These are phyloP conservation scores for Adansonia rubrostipa DNA, from an alignment of 441 rosid genomes.

Conservation along the genomic window DNA sequence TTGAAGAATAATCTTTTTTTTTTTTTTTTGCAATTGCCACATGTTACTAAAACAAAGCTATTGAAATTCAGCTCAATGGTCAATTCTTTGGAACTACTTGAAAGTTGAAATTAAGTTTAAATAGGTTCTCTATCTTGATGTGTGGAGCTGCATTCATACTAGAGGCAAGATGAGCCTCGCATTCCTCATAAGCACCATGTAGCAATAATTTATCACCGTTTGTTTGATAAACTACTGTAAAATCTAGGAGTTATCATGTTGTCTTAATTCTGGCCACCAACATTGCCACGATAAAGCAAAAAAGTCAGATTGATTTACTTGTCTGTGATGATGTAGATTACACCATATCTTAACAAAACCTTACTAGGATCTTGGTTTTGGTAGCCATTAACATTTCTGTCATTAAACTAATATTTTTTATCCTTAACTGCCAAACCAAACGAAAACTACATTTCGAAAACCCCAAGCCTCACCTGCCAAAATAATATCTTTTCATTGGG, in stretches of 20 bases:
- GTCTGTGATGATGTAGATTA: background rate
- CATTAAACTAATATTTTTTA: background rate
- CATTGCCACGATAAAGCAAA: conserved; percentile 23
- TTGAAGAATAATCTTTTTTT: background rate
- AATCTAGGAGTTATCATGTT: conserved; percentile 25
- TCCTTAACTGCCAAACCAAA: conserved; percentile 25
- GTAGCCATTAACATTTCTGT: too few species aligned
- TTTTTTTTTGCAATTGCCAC: background rate
- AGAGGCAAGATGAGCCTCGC: background rate
- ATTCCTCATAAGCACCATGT: too few species aligned
- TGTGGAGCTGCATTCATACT: background rate
- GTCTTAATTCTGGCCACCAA: conserved; percentile 32
- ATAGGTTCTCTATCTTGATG: background rate
- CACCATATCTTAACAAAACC: background rate
- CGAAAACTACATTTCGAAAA: background rate
- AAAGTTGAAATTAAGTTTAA: conserved; percentile 6
- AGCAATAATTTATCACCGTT: conserved; percentile 16
- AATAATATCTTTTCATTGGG: background rate
- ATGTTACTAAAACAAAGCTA: background rate
- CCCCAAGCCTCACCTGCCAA: background rate
- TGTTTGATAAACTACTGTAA: conserved; percentile 16
- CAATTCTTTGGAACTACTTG: background rate
- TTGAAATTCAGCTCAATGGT: background rate
- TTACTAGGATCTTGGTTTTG: background rate
- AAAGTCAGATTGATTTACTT: conserved; percentile 27